These are phyloP conservation scores for Rutstroemia sp. DNA, from an alignment of 2,329 filamentous ascomycete species.

Conservation along the genomic window DNA sequence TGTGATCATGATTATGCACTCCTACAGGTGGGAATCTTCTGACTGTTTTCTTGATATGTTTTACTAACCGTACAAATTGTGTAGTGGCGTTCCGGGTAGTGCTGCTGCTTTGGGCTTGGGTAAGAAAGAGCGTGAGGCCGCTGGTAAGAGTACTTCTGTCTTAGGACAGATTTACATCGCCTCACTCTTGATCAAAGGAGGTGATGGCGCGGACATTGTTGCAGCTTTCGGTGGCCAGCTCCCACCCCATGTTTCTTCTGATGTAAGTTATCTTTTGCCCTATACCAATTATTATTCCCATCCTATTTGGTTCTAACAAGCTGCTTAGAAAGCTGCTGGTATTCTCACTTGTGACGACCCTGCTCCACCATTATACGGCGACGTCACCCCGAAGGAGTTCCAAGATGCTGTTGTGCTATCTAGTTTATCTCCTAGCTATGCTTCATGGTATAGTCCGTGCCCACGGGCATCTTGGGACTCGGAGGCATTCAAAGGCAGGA, in stretches of 20 bases:
- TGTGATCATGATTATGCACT: neutral
- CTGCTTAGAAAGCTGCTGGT: neutral
- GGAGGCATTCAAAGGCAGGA: neutral
- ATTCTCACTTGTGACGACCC: neutral
- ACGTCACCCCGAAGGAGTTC: neutral
- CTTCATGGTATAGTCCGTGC: neutral
- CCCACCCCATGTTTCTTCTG: neutral
- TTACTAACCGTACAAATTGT: neutral
- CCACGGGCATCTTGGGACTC: neutral
- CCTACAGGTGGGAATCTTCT: neutral
- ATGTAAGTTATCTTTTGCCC: neutral
- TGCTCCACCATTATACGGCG: neutral
- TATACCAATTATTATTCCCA: neutral
- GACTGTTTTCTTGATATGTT: neutral
- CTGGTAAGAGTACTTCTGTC: neutral
- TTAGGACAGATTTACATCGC: neutral
- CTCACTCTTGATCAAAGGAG: neutral
- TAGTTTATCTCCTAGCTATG: neutral
- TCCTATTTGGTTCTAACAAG: neutral
- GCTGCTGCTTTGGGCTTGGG: neutral
- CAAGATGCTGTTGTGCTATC: neutral
- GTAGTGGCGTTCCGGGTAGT: neutral
- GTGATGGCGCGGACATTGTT: neutral
- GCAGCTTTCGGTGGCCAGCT: neutral
- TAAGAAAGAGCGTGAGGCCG: neutral